Percentiles rank a stretch among this genome's conserved stretches.
These are phyloP conservation scores for Xylaria castorea DNA, from an alignment of 495 filamentous ascomycete species.

Conservation along the genomic window DNA sequence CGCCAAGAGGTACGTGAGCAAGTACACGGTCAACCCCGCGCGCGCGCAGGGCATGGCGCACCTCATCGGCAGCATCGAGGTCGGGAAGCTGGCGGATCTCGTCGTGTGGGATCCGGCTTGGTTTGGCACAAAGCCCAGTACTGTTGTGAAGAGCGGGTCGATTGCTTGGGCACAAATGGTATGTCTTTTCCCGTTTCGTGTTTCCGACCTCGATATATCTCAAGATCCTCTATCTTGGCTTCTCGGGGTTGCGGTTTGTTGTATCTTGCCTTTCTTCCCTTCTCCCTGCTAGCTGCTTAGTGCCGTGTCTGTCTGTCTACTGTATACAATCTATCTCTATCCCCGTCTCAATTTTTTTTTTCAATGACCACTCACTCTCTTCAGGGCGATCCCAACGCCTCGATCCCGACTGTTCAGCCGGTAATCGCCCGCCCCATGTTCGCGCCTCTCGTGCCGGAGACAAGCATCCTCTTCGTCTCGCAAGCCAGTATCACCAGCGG, in stretches of 20 bases:
- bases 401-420: constrained; percentile 89
- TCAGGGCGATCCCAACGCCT: constrained; percentile 88
- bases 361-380: too few species aligned
- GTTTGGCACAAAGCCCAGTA: constrained; percentile 87
- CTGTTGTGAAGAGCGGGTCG: constrained; percentile 90
- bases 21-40: constrained; percentile 97
- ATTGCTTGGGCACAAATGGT: constrained; percentile 89
- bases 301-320: too few species aligned
- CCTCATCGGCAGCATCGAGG: constrained; percentile 84
- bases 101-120: constrained; percentile 86
- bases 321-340: neutral
- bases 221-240: neutral
- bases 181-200: too few species aligned
- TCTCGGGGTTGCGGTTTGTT: neutral
- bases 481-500: constrained; percentile 71
- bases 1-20: constrained; percentile 92
- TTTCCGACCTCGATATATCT: neutral
- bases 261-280: neutral
- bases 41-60: constrained; percentile 94
- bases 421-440: constrained; percentile 90
- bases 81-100: constrained; percentile 90
- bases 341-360: neutral
- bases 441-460: constrained; percentile 71
- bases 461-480: constrained; percentile 85
- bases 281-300: neutral